Evolutionary conservation across 2,329 filamentous ascomycete genomes (phyloP), one percentile per base, ranked within the genome.

Genomic region (Sporothrix schenckii): DNA sequence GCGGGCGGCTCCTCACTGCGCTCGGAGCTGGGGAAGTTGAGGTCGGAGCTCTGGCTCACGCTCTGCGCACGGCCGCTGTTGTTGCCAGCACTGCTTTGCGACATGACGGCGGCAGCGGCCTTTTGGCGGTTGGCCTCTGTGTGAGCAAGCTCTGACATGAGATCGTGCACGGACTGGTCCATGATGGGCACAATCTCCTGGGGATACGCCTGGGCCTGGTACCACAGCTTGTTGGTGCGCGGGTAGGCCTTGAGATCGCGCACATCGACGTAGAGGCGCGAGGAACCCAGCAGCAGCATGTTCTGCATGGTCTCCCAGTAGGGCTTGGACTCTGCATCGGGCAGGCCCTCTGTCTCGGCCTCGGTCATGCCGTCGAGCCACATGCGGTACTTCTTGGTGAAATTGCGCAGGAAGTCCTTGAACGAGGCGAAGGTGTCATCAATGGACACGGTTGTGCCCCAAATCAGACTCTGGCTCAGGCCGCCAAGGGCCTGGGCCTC

Each of bases 371-470:
- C 94, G 75, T 97, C 92, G 27, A 89, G 88, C 82, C 94, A 95
- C 87, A 98, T 88, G 73, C 95, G 92, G 77, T 99, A 98, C 80
- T 97, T 97, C 75, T 88, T 90, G 72, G 93, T 92, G 76, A 95
- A 99, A 78, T 97, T 96, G 78, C 89, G 88, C 39, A 99, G 83
- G 77, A 99, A 99, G 74, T 95, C 93, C 77, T 95, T 94, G 84
- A 97, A 97, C 0, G 90, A 86, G 67, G 89, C 88, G 79, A 96
- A 92, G 0, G 93, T 93, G 78, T 98, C 94, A 72, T 92, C 89
- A 68, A 99, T 91, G 5, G 94, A 97, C 66, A 99, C 92, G 52
- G 97, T 98, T 56, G 95, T 99, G 79, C 95, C 95, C 95, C 95
- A 99, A 74, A 99, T 94, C 71, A 96, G 88, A 75, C 91, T 89